These are phyloP conservation scores for Candida patagonica DNA, from an alignment of 805 yeast genomes.

Conservation along the genomic window DNA sequence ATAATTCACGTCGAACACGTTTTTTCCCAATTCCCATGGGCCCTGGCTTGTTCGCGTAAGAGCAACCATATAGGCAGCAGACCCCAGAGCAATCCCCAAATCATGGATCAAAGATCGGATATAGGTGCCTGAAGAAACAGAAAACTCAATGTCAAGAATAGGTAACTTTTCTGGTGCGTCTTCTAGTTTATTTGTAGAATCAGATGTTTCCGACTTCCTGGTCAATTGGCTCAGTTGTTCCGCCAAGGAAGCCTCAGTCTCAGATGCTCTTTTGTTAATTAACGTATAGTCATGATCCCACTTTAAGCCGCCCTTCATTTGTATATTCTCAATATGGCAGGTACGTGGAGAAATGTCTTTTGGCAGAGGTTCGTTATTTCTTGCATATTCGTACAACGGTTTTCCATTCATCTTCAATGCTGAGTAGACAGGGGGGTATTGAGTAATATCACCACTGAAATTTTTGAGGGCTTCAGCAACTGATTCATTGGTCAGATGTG, in stretches of 20 bases:
- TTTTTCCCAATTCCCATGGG: conserved; percentile 67
- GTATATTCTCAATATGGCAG: conserved; percentile 49
- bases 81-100: conserved; percentile 68
- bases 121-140: conserved; percentile 92
- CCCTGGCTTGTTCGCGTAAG: conserved; percentile 69
- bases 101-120: conserved; percentile 87
- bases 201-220: conserved; percentile 30
- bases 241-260: conserved; percentile 29
- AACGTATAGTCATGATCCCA: conserved; percentile 45
- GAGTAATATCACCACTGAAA: conserved; percentile 74
- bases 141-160: conserved; percentile 54
- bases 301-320: conserved; percentile 43
- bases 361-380: conserved; percentile 80
- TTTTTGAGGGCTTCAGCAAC: conserved; percentile 41
- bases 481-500: conserved; percentile 46
- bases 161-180: conserved; percentile 38
- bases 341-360: conserved; percentile 69
- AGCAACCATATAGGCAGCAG: conserved; percentile 82
- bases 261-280: conserved; percentile 28
- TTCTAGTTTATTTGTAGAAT: conserved; percentile 34
- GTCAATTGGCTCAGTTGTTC: conserved; percentile 34
- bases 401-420: conserved; percentile 93
- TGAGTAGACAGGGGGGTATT: conserved; percentile 91
- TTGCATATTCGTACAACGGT: conserved; percentile 88
- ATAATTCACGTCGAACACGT: conserved; percentile 52